phyloP scores from a whole-genome alignment of 306 rosid species.

The Comarum palustre region DNA sequence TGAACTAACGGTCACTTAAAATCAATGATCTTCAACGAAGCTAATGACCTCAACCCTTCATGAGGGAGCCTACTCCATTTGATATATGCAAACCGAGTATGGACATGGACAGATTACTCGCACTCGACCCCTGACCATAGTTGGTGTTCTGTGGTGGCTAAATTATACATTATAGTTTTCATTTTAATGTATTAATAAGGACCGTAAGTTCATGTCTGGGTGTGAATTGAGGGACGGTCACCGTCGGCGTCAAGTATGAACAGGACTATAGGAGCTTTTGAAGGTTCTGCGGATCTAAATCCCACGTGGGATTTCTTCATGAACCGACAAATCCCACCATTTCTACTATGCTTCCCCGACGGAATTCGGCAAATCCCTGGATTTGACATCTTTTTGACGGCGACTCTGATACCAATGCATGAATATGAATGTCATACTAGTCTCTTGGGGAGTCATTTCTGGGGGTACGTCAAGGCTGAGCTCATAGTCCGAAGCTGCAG shows the following conservation, averaged over 20 bases:
- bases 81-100: background rate
- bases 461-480: background rate
- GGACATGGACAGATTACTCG: background rate
- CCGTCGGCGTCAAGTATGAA: conserved; percentile 1
- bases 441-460: background rate
- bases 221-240: background rate
- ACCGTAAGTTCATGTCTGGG: background rate
- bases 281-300: conserved; percentile 4
- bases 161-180: background rate
- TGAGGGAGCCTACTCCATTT: background rate
- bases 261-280: background rate
- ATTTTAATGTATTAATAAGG: background rate
- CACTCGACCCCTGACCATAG: background rate
- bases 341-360: background rate
- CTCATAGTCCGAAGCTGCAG: background rate
- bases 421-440: background rate
- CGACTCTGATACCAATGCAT: background rate
- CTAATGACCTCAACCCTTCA: background rate
- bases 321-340: conserved; percentile 1
- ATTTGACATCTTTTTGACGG: background rate
- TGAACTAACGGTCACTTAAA: background rate
- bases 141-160: background rate
- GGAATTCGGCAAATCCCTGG: background rate
- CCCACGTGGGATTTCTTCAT: background rate
- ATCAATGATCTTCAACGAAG: background rate